Evolutionary conservation across 2,329 filamentous ascomycete species (phyloP), one percentile per base, ranked within the genome.

Genomic region (Fusarium guadeloupense): DNA sequence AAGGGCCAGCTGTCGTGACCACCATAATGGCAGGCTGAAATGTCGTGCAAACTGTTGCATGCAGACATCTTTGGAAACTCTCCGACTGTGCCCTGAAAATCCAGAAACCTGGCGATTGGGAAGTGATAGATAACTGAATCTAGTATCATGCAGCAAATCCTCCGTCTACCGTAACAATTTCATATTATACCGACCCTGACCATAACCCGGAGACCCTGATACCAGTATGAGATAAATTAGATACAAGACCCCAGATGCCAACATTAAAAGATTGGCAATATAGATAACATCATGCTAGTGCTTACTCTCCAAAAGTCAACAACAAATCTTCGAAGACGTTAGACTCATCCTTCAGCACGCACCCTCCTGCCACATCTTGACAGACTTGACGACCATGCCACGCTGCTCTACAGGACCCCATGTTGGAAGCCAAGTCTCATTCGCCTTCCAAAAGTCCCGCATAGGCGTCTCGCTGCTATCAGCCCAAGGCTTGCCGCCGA

Each of bases 351-450:
- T 23, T 62, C 33, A 66, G 58, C 66, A 69, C n/a, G 48, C 42
- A 4, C 76, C 76, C 47, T 75, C 60, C 54, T 76, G 72, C 78
- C 77, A 81, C 77, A 80, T 80, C 66, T 75, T 78, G 6, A 80
- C 77, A n/a, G 71, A 76, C 59, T 75, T 75, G 20, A 81, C 71
- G 13, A 75, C 72, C 78, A 81, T 77, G 26, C 77, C 78, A 3
- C 75, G 73, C 38, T 68, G 52, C 43, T 68, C 51, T 9, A 44
- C n/a, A 13, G 66, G 30, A 12, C 66, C 66, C 66, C 66, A 82
- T 30, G 73, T 81, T 1, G 76, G 76, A 12, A 76, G 68, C 78
- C 80, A 82, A 13, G 71, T 64, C 35, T 67, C 62, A 23, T 68
- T 69, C 3, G 73, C 74, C 33, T 71, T 71, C 75, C 74, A 80